Base-by-base conservation (phyloP, 441 rosid species). In the Mallotus japonicus region DNA sequence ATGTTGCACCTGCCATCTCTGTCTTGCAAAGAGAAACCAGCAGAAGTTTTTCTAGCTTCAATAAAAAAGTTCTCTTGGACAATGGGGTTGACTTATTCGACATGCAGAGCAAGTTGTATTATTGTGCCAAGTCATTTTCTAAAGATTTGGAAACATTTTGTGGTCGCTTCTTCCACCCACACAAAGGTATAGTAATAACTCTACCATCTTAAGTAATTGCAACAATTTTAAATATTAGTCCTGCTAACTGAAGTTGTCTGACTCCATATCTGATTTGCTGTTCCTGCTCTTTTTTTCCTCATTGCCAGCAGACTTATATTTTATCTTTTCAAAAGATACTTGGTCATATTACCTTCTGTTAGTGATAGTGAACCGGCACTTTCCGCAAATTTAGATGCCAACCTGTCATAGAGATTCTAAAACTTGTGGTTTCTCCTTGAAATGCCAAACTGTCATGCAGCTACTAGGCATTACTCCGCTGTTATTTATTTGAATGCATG, bases 21-120 rank as follows among this genome's bases (percentile, higher is more conserved):
- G 79, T 69, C 44, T 74, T 86, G 56, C 89, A 78, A 68, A 87
- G 83, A 70, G 88, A 88, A 75, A 82, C 89, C 65, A 72, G 67
- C 67, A 85, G 76, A 80, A 87, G 81, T 68, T 75, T 85, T 28
- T 78, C 86, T 32, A 75, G 75, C 73, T 81, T 83, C 69, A 81
- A 73, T 46, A 76, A 76, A 72, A 80, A 81, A 17, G 73, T 80
- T 75, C 76, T 75, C 71, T 73, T 77, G 56, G 75, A 78, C 47
- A 73, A 74, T 37, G 75, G 76, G 72, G 50, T 72, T 61, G 65
- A 76, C 78, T 47, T 66, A 10, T 32, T 73, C 67, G 86, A 84
- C 71, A 59, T 80, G 22, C 85, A 77, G 77, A 77, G 50, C 49
- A 74, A 78, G 67, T 75, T 82, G 64, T 80, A 73, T 40, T 58